These are phyloP conservation scores for Chalaropsis ovoidea DNA, from an alignment of 2,329 filamentous ascomycete species.

Conservation along the genomic window DNA sequence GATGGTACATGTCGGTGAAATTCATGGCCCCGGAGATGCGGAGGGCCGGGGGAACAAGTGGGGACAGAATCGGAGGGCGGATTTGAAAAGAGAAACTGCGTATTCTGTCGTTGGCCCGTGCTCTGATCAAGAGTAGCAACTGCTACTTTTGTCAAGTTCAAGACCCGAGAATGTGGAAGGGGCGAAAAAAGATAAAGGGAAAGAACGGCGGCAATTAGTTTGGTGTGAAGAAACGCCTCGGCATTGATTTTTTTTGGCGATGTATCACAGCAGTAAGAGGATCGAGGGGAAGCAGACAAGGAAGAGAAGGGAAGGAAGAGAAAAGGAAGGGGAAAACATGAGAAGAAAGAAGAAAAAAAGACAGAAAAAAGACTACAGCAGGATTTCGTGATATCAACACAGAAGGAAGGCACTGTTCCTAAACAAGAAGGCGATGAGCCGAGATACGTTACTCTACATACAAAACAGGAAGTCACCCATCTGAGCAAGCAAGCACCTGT, in stretches of 20 bases:
- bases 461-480: too few relatives aligned
- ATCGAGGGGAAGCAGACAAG: too few relatives aligned
- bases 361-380: background rate
- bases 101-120: background rate
- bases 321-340: background rate
- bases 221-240: too few relatives aligned
- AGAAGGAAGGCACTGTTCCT: too few relatives aligned
- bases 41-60: background rate
- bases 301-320: background rate
- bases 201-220: too few relatives aligned
- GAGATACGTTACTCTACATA: too few relatives aligned
- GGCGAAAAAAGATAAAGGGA: too few relatives aligned
- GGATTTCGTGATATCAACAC: background rate
- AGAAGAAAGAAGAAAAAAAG: background rate
- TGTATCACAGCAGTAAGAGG: too few relatives aligned
- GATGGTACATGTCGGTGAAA: background rate
- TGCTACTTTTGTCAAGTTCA: background rate
- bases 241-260: too few relatives aligned
- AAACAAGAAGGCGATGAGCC: too few relatives aligned
- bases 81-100: background rate
- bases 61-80: background rate
- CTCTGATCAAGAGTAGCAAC: background rate
- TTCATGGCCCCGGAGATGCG: background rate
- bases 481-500: too few relatives aligned
- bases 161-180: too few relatives aligned